phyloP scores from a whole-genome alignment of 192 early-diverging fungal species.

The Backusella luteola region DNA sequence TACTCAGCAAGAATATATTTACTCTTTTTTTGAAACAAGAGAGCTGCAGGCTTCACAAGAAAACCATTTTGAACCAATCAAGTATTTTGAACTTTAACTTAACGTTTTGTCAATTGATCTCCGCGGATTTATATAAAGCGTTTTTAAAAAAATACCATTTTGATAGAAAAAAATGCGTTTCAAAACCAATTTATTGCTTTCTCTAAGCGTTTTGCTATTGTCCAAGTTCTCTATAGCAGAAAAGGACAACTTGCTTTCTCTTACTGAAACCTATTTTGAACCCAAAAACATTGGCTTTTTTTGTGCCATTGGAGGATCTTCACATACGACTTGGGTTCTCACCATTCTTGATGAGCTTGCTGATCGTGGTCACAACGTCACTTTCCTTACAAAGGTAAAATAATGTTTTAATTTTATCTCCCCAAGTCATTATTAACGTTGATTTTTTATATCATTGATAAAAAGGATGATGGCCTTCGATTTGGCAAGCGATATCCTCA shows the following conservation, averaged over 20 bases:
- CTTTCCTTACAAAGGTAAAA: constrained; percentile 12
- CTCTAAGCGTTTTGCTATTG: neutral
- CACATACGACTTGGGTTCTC: constrained; percentile 26
- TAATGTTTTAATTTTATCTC: neutral
- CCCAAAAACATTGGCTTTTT: constrained; percentile 8
- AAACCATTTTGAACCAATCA: neutral
- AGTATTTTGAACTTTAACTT: neutral
- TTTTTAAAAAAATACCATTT: neutral
- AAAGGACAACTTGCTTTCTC: neutral
- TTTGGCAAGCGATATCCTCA: neutral
- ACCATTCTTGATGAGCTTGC: constrained; percentile 14
- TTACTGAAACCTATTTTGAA: neutral
- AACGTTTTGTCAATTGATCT: neutral
- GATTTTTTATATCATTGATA: neutral
- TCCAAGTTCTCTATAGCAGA: neutral
- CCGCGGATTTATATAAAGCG: neutral
- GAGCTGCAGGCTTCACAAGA: neutral
- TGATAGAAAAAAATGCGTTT: neutral
- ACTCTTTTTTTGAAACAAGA: neutral
- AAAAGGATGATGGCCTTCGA: neutral
- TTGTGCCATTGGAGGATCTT: constrained; percentile 18
- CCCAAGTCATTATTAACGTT: neutral
- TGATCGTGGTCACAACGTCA: constrained; percentile 17
- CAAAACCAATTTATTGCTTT: neutral
- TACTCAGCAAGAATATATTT: too few relatives aligned